Conservation (phyloP, 73 alveolate genomes). For the Breviolum minutum region DNA sequence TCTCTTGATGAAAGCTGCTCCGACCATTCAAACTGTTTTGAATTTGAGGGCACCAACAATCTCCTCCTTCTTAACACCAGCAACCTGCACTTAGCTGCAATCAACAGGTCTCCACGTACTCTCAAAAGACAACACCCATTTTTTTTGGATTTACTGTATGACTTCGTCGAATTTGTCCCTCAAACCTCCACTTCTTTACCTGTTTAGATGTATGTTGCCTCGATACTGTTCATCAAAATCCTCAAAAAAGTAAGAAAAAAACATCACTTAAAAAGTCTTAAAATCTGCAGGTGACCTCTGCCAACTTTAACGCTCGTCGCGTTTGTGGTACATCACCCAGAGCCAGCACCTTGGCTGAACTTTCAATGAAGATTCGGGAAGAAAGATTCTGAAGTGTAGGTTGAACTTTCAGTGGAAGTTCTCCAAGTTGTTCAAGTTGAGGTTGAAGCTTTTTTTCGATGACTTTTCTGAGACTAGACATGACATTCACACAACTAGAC, state of each 20-base stretch:
- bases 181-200: neutral
- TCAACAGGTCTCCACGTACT: too few relatives aligned
- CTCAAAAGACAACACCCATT: too few relatives aligned
- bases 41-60: neutral
- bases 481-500: neutral
- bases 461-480: neutral
- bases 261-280: too few relatives aligned
- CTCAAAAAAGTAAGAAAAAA: too few relatives aligned
- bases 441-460: too few relatives aligned
- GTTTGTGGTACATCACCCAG: constrained; percentile 50
- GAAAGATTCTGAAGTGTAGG: neutral
- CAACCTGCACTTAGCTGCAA: neutral
- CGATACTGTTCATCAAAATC: neutral
- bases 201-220: neutral
- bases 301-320: constrained; percentile 53
- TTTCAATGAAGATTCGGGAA: too few relatives aligned
- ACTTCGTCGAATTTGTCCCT: too few relatives aligned
- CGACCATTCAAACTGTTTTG: neutral
- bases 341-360: neutral
- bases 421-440: too few relatives aligned
- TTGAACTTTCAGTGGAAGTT: too few relatives aligned
- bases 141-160: too few relatives aligned
- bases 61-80: constrained; percentile 44
- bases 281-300: constrained; percentile 5
- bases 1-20: neutral